Evolutionary conservation across 2,329 filamentous ascomycete species (phyloP).

Genomic region (Thelonectria olida): DNA sequence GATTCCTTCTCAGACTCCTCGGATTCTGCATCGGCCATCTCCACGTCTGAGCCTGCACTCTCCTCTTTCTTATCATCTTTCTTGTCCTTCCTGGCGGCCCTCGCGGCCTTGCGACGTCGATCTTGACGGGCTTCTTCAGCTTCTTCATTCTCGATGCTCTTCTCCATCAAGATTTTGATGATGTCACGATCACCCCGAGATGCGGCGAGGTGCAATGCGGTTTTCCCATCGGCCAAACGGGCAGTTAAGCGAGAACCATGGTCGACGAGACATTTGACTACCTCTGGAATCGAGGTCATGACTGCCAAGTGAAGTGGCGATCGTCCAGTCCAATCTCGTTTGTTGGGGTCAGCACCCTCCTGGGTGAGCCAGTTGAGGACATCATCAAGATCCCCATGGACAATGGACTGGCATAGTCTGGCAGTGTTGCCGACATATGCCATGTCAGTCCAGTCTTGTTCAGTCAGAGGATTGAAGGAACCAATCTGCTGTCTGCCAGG

Average conservation of each 20-base stretch:
- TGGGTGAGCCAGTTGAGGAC: conserved; percentile 76
- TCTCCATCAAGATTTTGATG: conserved; percentile 75
- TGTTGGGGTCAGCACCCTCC: conserved; percentile 75
- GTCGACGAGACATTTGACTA: conserved; percentile 77
- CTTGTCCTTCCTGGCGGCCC: conserved; percentile 12
- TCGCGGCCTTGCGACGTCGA: conserved; percentile 52
- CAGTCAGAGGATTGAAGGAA: conserved; percentile 81
- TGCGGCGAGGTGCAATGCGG: conserved; percentile 84
- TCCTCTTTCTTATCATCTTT: conserved; percentile 10
- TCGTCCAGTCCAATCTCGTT: conserved; percentile 80
- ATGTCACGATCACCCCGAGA: conserved; percentile 74
- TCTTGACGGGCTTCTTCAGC: conserved; percentile 69
- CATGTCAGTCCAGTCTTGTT: conserved; percentile 91
- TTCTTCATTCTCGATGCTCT: conserved; percentile 78
- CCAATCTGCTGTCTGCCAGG: conserved; percentile 79
- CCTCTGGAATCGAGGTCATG: conserved; percentile 71
- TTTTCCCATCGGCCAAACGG: conserved; percentile 80
- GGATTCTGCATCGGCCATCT: neutral
- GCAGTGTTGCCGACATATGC: conserved; percentile 85
- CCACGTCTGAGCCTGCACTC: neutral
- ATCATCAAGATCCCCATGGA: conserved; percentile 75
- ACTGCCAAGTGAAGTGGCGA: conserved; percentile 82
- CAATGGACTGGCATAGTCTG: conserved; percentile 81
- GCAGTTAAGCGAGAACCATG: conserved; percentile 77
- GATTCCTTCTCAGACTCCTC: neutral